Base-by-base conservation (phyloP, 441 rosid genomes). In the Populus hybrid region DNA sequence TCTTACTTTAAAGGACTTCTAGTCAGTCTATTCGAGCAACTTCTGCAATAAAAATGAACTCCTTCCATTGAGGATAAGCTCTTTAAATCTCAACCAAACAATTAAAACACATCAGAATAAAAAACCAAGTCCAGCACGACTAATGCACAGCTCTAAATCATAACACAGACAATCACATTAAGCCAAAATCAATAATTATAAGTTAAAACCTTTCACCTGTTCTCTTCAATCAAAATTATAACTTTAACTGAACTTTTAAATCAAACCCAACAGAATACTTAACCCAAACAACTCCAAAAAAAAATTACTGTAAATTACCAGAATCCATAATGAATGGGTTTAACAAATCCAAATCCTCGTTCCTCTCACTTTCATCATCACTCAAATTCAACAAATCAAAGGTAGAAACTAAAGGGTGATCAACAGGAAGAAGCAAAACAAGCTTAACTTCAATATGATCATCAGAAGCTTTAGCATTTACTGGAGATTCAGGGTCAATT, bases 361-460 rank as follows among this genome's bases (percentile, higher is more conserved):
- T 64, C 38, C n/a, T 34, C 70, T 78, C 84, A 26, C 81, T 80
- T 38, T 23, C 23, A 23, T 80, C 72, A 35, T 42, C 88, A 34
- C 83, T 70, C 42, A 83, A 83, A 82, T 79, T 79, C 74, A 79
- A 66, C 66, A 78, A 78, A 78, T 80, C 81, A 71, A 87, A 87
- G 14, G 69, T 76, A 5, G 89, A 86, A 46, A 93, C 83, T 59
- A 95, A 34, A 24, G 94, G 97, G 76, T 94, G 97, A 83, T 92
- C 95, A 94, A 94, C 90, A 1, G 99, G 97, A 35, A 95, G 97
- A 76, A 94, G 88, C 76, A 95, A 85, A 81, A 82, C 86, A 79
- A 95, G 90, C 83, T 86, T 95, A 70, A 89, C 91, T 83, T 92
- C 95, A 95, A 95, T 91, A 84, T 91, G 90, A 77, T 95, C 98